Evolutionary conservation across 805 yeast species (phyloP).

Genomic region (Metschnikowia orientalis): DNA sequence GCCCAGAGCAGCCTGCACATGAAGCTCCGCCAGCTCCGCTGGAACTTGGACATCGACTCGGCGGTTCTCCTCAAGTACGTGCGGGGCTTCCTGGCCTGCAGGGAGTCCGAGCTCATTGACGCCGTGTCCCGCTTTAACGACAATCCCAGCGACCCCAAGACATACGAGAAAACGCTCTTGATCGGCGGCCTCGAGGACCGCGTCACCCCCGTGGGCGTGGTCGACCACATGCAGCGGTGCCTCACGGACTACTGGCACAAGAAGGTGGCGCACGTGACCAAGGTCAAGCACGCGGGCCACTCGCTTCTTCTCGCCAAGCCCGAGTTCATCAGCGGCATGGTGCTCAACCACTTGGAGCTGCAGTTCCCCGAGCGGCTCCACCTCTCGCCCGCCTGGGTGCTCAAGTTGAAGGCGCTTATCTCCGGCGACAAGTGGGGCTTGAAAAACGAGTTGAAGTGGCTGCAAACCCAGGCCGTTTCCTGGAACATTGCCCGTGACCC

Average conservation of each 20-base stretch:
- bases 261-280: conserved; percentile 30
- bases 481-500: conserved; percentile 31
- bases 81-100: conserved; percentile 44
- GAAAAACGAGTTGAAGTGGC: conserved; percentile 73
- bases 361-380: conserved; percentile 46
- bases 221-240: conserved; percentile 27
- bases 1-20: conserved; percentile 29
- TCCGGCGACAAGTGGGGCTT: conserved; percentile 76
- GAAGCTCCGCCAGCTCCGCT: conserved; percentile 56
- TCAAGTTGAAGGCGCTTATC: conserved; percentile 55
- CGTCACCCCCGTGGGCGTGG: conserved; percentile 46
- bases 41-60: conserved; percentile 65
- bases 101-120: conserved; percentile 39
- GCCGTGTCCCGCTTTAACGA: conserved; percentile 36
- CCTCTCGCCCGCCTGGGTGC: conserved; percentile 68
- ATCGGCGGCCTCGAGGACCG: conserved; percentile 57
- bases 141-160: conserved; percentile 25
- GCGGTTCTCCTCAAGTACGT: conserved; percentile 50
- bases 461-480: conserved; percentile 49
- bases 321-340: conserved; percentile 56
- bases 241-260: conserved; percentile 21
- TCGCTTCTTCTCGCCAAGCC: conserved; percentile 61
- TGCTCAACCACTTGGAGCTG: conserved; percentile 52
- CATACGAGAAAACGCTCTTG: conserved; percentile 45
- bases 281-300: conserved; percentile 56